These are phyloP conservation scores for Ochromonas danica DNA, from an alignment of 108 stramenopile species.

Conservation along the genomic window DNA sequence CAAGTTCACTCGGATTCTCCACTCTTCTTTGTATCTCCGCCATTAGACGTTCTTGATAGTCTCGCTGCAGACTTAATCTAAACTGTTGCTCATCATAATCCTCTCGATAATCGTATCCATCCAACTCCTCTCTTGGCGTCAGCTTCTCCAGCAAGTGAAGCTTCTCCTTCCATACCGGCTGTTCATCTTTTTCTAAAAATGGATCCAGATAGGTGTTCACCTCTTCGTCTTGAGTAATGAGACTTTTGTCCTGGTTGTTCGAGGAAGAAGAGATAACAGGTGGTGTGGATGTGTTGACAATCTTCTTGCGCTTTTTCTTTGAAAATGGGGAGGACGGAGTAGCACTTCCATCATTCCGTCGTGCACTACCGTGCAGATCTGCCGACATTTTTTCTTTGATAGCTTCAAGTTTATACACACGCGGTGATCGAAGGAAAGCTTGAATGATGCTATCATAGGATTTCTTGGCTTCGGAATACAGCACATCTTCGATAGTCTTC, in stretches of 20 bases:
- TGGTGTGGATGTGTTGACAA: too few species aligned
- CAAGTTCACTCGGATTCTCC: background rate
- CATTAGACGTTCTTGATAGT: background rate
- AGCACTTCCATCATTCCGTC: background rate
- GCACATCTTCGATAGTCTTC: background rate
- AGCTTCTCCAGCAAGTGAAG: slow-evolving; percentile 1
- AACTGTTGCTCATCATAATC: slow-evolving; percentile 6
- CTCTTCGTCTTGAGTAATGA: background rate
- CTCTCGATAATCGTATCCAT: slow-evolving; percentile 26
- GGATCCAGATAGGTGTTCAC: background rate
- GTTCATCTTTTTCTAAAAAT: background rate
- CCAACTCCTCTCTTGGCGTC: slow-evolving; percentile 9
- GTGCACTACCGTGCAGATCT: background rate
- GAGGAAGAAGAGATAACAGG: too few species aligned
- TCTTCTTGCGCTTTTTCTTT: background rate
- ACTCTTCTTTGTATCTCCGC: background rate
- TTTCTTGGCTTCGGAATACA: background rate
- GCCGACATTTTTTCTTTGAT: background rate
- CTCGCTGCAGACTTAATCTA: background rate
- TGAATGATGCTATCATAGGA: slow-evolving; percentile 7
- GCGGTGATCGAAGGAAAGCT: background rate
- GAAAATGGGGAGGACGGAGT: background rate
- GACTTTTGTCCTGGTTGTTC: too few species aligned
- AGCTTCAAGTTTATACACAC: background rate
- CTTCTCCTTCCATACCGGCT: slow-evolving; percentile 4